Base-by-base conservation (phyloP, 306 rosid species). In the Prosopis cineraria region DNA sequence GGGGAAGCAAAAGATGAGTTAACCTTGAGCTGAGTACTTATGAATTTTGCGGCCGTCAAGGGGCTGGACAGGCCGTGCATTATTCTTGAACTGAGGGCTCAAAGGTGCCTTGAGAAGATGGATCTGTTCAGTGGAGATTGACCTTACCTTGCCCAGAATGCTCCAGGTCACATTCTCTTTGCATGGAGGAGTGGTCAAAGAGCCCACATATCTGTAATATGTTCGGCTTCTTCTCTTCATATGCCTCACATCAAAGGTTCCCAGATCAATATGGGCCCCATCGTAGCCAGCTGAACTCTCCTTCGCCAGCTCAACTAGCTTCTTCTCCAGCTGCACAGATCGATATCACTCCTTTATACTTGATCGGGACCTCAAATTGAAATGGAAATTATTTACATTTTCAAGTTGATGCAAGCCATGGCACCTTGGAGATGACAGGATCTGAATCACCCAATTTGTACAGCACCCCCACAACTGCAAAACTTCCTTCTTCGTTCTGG, bases 181-280 rank as follows among this genome's bases (percentile, higher is more conserved):
- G 85, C 98, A 94, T 0, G 98, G 98, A 52, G 98, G 98, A 65
- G 94, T 79, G n/a, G 97, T 89, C 73, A 90, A 85, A 67, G 98
- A 94, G 22, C 98, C 98, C 41, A 45, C 19, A 75, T 94, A 94
- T 89, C 91, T 84, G 69, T 74, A 92, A 82, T 85, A 92, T 44
- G 80, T 92, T 36, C 73, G 87, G 6, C 79, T 68, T 33, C 53
- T 80, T 72, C 70, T 76, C 72, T 60, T 82, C 20, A 92, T 24
- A 16, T 81, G 82, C 55, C 81, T 81, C 0, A 76, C 20, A n/a
- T 86, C 75, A 48, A 88, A 50, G 22, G 29, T 62, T 50, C 91
- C 92, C 10, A 94, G 48, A 5, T 88, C 74, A 72, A 92, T 56
- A 3, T 68, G 82, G n/a, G 81, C 86, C 50, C 86, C 74, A 34